Evolutionary conservation across 2,329 filamentous ascomycete genomes (phyloP).

Genomic region (Penicillium brasilianum): DNA sequence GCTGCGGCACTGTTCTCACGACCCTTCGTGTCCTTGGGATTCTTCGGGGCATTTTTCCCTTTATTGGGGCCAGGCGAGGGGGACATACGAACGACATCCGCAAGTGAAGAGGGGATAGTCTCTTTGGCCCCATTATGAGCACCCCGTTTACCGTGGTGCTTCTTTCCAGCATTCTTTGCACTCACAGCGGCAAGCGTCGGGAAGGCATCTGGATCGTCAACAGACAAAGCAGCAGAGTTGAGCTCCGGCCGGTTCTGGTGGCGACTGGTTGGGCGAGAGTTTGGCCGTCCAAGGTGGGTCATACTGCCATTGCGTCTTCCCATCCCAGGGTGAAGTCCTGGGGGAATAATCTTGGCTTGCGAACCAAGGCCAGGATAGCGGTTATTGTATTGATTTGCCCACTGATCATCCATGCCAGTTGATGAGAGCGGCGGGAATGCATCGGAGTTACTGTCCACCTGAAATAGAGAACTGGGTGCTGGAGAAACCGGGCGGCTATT

Average conservation of each 20-base stretch:
- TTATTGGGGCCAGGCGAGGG: slow-evolving; percentile 74
- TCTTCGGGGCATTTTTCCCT: slow-evolving; percentile 60
- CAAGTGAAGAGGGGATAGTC: slow-evolving; percentile 75
- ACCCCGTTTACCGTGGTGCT: slow-evolving; percentile 89
- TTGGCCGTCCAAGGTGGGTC: slow-evolving; percentile 64
- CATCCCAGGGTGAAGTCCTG: slow-evolving; percentile 35
- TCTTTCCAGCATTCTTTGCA: slow-evolving; percentile 75
- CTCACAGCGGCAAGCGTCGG: slow-evolving; percentile 80
- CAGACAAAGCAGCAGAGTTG: slow-evolving; percentile 71
- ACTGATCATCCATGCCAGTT: slow-evolving; percentile 64
- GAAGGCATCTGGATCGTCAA: slow-evolving; percentile 95
- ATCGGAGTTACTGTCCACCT: slow-evolving; percentile 77
- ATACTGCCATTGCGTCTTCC: slow-evolving; percentile 57
- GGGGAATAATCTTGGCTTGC: slow-evolving; percentile 51
- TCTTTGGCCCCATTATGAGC: slow-evolving; percentile 74
- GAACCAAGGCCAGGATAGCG: slow-evolving; percentile 51
- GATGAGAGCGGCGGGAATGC: slow-evolving; percentile 78
- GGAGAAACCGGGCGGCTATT: slow-evolving; percentile 52
- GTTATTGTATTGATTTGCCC: slow-evolving; percentile 55
- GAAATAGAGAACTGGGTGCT: slow-evolving; percentile 70
- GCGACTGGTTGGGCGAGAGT: slow-evolving; percentile 83
- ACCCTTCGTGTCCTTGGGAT: slow-evolving; percentile 65
- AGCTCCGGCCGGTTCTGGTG: slow-evolving; percentile 67
- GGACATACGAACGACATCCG: slow-evolving; percentile 94
- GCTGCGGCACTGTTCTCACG: slow-evolving; percentile 81